phyloP scores from a whole-genome alignment of 2,329 filamentous ascomycete species.

The Aspergillaceae sp. region DNA sequence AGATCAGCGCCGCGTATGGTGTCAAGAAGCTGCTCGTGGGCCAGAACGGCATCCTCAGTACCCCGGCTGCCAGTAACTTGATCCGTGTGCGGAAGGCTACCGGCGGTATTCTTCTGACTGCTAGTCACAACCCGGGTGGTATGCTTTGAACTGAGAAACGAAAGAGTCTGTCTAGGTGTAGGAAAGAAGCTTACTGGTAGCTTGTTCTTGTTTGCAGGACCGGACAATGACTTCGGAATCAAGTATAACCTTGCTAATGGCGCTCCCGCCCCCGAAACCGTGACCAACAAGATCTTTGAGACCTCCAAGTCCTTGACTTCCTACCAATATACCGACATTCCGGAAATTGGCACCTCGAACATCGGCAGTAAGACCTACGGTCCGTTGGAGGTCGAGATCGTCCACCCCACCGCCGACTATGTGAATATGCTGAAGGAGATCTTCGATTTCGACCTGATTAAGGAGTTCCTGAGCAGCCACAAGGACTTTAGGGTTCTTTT shows the following conservation, averaged over 20 bases:
- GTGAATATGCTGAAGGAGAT: slow-evolving; percentile 94
- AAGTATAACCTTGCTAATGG: slow-evolving; percentile 99
- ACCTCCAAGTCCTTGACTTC: slow-evolving; percentile 79
- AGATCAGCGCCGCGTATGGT: slow-evolving; percentile 92
- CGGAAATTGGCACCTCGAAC: slow-evolving; percentile 72
- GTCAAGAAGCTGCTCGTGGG: slow-evolving; percentile 98
- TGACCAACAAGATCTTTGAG: slow-evolving; percentile 97
- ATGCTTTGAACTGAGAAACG: slow-evolving; percentile 28
- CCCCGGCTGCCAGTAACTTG: slow-evolving; percentile 88
- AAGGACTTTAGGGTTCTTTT: slow-evolving; percentile 95
- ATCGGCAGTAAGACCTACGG: slow-evolving; percentile 81
- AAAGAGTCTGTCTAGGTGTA: neutral
- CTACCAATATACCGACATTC: slow-evolving; percentile 86
- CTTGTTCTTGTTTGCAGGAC: slow-evolving; percentile 48
- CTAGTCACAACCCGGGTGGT: slow-evolving; percentile 97
- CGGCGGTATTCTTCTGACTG: slow-evolving; percentile 91
- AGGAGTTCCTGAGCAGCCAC: slow-evolving; percentile 79
- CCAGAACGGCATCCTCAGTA: slow-evolving; percentile 92
- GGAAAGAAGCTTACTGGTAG: neutral
- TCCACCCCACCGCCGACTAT: slow-evolving; percentile 90
- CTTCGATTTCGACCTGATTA: slow-evolving; percentile 95
- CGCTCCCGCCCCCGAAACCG: slow-evolving; percentile 86
- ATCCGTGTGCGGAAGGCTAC: slow-evolving; percentile 93
- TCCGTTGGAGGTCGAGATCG: slow-evolving; percentile 81
- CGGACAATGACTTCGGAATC: slow-evolving; percentile 94